These are phyloP conservation scores for Spiraea crenata DNA, from an alignment of 331 rosid species.

Conservation along the genomic window DNA sequence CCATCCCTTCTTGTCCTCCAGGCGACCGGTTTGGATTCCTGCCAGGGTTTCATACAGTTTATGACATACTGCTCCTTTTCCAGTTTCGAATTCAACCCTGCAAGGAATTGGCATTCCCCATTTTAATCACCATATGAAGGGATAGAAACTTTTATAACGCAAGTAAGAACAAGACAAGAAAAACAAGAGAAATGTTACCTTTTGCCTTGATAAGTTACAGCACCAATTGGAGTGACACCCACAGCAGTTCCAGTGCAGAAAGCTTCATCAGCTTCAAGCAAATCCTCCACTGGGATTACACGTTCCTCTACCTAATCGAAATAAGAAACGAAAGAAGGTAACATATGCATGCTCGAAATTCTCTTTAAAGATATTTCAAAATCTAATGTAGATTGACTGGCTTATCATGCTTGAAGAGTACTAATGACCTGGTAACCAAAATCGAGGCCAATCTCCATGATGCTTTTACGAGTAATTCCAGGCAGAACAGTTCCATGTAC, in stretches of 20 bases:
- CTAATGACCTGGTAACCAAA: constrained; percentile 45
- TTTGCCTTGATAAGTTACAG: constrained; percentile 28
- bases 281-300: constrained; percentile 36
- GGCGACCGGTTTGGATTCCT: constrained; percentile 51
- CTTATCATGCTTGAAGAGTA: background rate
- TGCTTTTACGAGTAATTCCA: constrained; percentile 54
- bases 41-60: constrained; percentile 36
- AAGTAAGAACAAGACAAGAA: no score
- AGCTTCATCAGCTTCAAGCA: constrained; percentile 49
- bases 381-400: background rate
- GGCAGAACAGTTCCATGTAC: constrained; percentile 53
- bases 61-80: constrained; percentile 37
- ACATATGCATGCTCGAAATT: background rate
- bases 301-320: constrained; percentile 42
- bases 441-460: constrained; percentile 46
- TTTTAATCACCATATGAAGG: no score
- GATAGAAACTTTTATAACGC: no score
- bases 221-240: constrained; percentile 30
- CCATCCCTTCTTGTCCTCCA: constrained; percentile 53
- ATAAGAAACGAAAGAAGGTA: no score
- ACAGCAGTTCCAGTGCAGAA: constrained; percentile 60
- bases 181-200: constrained; percentile 4
- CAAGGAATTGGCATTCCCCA: background rate
- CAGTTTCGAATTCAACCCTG: constrained; percentile 51
- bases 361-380: no score